Evolutionary conservation across 495 filamentous ascomycete species (phyloP).

Genomic region (Penicillium lagena): DNA sequence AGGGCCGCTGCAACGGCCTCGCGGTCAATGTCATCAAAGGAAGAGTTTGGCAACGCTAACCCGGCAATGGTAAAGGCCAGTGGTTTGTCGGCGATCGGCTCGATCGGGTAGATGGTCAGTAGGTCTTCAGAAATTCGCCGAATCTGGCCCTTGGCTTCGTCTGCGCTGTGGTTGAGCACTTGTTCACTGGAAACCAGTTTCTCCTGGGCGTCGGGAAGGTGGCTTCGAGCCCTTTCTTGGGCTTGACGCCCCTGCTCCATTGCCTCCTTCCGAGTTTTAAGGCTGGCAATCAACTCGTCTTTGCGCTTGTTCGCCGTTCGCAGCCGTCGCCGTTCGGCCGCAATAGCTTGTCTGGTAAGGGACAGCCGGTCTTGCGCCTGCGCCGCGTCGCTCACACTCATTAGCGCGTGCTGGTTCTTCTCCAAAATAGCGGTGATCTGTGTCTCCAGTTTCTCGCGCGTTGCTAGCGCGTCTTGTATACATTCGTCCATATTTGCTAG

Average conservation of each 20-base stretch:
- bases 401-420: slow-evolving; percentile 37
- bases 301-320: slow-evolving; percentile 52
- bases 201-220: slow-evolving; percentile 46
- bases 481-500: slow-evolving; percentile 86
- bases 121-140: slow-evolving; percentile 83
- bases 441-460: slow-evolving; percentile 61
- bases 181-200: slow-evolving; percentile 50
- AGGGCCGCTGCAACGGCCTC: slow-evolving; percentile 73
- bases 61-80: slow-evolving; percentile 74
- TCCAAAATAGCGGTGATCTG: slow-evolving; percentile 74
- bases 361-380: slow-evolving; percentile 58
- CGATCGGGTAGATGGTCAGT: slow-evolving; percentile 69
- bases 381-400: slow-evolving; percentile 44
- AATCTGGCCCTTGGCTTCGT: slow-evolving; percentile 70
- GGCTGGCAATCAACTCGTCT: slow-evolving; percentile 58
- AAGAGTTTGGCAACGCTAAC: slow-evolving; percentile 70
- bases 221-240: slow-evolving; percentile 46
- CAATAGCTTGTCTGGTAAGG: slow-evolving; percentile 53
- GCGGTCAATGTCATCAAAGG: slow-evolving; percentile 58
- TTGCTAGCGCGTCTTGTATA: slow-evolving; percentile 82
- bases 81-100: slow-evolving; percentile 52
- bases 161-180: slow-evolving; percentile 48
- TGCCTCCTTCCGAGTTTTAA: slow-evolving; percentile 56
- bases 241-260: slow-evolving; percentile 56
- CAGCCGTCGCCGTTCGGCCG: slow-evolving; percentile 57